A percentile compares a stretch with the other conserved stretches of the same genome.
Conservation (phyloP, 257 asterid species). For the Lycium barbarum region DNA sequence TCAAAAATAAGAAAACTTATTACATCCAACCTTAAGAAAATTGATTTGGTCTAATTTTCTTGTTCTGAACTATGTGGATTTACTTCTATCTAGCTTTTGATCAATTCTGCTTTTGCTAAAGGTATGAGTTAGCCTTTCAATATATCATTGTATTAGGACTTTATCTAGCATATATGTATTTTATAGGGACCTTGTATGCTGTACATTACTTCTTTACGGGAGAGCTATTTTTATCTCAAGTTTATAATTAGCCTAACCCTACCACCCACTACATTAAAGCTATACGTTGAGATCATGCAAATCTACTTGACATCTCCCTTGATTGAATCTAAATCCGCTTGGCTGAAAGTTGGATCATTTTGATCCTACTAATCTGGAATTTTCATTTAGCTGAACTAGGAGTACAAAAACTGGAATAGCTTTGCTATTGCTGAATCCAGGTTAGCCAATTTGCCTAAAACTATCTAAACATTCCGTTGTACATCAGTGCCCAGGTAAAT, state of each 20-base stretch:
- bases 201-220: background rate
- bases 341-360: constrained; percentile 7
- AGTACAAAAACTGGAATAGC: background rate
- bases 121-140: background rate
- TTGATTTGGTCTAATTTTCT: background rate
- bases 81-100: constrained; percentile 6
- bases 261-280: background rate
- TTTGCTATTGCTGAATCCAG: background rate
- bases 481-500: constrained; percentile 10
- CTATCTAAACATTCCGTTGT: background rate
- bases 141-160: background rate
- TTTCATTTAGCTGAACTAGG: background rate
- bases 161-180: background rate
- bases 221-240: background rate
- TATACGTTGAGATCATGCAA: background rate
- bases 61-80: background rate
- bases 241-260: background rate
- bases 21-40: background rate
- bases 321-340: background rate
- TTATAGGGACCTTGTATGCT: background rate
- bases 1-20: constrained; percentile 10
- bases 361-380: background rate
- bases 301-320: background rate
- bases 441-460: background rate
- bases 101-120: constrained; percentile 18